Base-by-base conservation (phyloP, 139 green algal species). In the Chlorella sp. region DNA sequence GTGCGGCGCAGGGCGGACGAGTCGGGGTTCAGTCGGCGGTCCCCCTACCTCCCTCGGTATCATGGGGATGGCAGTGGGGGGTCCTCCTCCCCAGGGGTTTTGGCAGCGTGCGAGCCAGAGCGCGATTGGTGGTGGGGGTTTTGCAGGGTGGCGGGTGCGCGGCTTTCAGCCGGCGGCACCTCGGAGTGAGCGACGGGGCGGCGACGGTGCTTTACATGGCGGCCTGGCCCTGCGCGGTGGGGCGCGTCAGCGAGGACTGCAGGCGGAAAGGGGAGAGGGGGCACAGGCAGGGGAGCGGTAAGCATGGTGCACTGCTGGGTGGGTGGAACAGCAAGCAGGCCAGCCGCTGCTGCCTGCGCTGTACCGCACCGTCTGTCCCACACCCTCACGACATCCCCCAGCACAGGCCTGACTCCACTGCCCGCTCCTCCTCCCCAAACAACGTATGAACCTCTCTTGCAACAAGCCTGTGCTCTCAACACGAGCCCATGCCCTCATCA, bases 221-320 rank as follows among this genome's bases (percentile, higher is more conserved):
- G 34, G 66, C 68, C 84, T 88, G 84, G 39, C 84, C 84, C 66
- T 88, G 84, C 11, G 84, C 84, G 37, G 84, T 64, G 26, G 84
- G 84, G 66, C 84, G 84, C 3, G 84, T 88, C 84, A 88, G 84
- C 30, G 84, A 88, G 12, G 84, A 88, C 84, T 88, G 68, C 84
- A 81, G 12, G 21, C 11, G 34, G 39, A 30, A 32, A 36, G 83
- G 14, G 26, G 36, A 37, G 42, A 1, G 3, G 36, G 61, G 12
- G 36, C n/a, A n/a, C n/a, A n/a, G 21, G 83, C 9, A 40, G 79
- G 30, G 36, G 42, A 26, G 42, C 0, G 42, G 79, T 24, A 30
- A 16, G 26, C 14, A 30, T 34, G 22, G 19, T 53, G 53, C 34
- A 53, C 32, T 81, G 34, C 32, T 22, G 21, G 37, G 16, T 19